Percentiles rank a stretch among this genome's conserved stretches.
Conservation (phyloP, 2,329 filamentous ascomycete species). For the Ophiocordyceps australis region DNA sequence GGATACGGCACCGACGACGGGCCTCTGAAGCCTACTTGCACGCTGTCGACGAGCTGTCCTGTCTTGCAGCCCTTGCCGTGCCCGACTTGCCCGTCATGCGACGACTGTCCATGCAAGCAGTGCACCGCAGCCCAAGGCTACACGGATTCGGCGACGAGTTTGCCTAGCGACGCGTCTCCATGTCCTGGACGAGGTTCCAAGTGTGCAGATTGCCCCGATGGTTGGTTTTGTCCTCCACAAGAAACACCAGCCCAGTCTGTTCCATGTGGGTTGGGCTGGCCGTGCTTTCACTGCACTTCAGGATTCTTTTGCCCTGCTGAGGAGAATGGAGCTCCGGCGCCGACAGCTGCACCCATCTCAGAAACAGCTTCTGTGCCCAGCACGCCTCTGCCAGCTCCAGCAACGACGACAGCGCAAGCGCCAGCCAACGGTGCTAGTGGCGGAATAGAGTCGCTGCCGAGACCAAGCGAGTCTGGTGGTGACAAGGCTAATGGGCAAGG, state of each 20-base stretch:
- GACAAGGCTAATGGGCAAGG: no score
- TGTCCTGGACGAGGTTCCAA: conserved; percentile 10
- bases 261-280: conserved; percentile 12
- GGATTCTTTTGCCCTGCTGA: conserved; percentile 10
- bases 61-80: conserved; percentile 2
- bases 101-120: conserved; percentile 1
- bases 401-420: not conserved
- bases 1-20: not conserved
- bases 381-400: not conserved
- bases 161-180: conserved; percentile 1
- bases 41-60: not conserved
- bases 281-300: conserved; percentile 11
- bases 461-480: no score
- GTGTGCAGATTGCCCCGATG: conserved; percentile 11
- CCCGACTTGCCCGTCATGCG: conserved; percentile 6
- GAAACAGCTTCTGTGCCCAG: no score
- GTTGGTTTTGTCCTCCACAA: conserved; percentile 13
- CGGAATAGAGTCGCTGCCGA: no score
- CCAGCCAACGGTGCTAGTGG: no score
- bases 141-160: not conserved
- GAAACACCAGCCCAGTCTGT: conserved; percentile 11
- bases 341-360: conserved; percentile 1
- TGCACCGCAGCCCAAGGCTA: not conserved
- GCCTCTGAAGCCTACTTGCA: no score
- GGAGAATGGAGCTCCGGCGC: not conserved